These are phyloP conservation scores for Xylariales sp. DNA, from an alignment of 2,329 filamentous ascomycete species.

Conservation along the genomic window DNA sequence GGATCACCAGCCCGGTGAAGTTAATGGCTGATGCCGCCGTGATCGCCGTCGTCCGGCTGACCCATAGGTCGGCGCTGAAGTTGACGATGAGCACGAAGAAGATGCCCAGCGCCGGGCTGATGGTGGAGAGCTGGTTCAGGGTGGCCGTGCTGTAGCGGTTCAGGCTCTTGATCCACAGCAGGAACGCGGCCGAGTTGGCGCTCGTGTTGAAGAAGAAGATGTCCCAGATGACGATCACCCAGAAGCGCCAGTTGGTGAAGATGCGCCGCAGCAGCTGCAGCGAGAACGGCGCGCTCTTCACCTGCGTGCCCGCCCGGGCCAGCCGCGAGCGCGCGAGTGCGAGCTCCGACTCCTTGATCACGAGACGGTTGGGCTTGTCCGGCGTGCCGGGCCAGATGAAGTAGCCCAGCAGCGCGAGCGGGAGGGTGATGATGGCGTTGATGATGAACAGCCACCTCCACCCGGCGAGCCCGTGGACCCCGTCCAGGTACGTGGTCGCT, in stretches of 20 bases:
- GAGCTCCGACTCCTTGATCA: conserved; percentile 34
- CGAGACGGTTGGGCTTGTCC: conserved; percentile 12
- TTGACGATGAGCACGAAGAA: conserved; percentile 50
- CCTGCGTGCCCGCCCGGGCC: conserved; percentile 29
- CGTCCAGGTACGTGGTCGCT: conserved; percentile 7
- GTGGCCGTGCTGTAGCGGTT: conserved; percentile 38
- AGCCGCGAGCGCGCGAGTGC: conserved; percentile 40
- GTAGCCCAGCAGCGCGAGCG: conserved; percentile 41
- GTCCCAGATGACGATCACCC: conserved; percentile 44
- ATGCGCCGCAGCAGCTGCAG: conserved; percentile 1
- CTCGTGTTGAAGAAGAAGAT: conserved; percentile 53
- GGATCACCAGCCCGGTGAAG: conserved; percentile 46
- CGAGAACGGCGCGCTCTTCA: conserved; percentile 16
- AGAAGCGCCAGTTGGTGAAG: conserved; percentile 11
- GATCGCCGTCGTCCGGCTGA: conserved; percentile 51
- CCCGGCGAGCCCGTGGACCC: conserved; percentile 35
- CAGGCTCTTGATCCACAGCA: conserved; percentile 56
- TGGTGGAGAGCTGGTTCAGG: conserved; percentile 48
- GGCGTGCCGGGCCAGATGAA: conserved; percentile 36
- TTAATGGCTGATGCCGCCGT: conserved; percentile 47
- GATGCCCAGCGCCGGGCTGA: conserved; percentile 50
- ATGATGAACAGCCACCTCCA: conserved; percentile 47
- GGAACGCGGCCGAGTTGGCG: conserved; percentile 42
- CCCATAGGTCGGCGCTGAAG: conserved; percentile 49
- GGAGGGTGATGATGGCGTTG: conserved; percentile 44